Conservation (phyloP, 108 stramenopile species). For the Nannochloropsis gaditana region DNA sequence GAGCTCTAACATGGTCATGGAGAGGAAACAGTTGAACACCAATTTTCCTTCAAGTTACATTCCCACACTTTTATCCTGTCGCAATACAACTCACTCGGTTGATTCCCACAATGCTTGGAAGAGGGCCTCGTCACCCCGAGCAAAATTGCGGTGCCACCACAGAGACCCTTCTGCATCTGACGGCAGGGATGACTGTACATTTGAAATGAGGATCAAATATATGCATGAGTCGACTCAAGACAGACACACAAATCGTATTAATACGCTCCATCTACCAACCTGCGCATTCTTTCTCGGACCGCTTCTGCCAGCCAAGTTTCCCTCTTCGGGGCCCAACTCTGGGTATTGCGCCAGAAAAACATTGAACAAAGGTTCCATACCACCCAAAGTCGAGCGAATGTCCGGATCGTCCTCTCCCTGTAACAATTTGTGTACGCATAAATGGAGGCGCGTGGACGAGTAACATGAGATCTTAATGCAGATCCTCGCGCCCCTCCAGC, state of each 20-base stretch:
- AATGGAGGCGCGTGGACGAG: too few species aligned
- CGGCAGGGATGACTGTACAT: not conserved
- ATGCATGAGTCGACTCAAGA: not conserved
- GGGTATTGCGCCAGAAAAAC: not conserved
- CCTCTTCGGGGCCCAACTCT: not conserved
- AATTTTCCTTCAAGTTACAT: not conserved
- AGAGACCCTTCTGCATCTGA: not conserved
- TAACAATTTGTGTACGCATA: not conserved
- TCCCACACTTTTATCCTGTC: not conserved
- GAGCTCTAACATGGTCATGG: not conserved
- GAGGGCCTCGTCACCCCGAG: not conserved
- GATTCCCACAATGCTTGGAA: not conserved
- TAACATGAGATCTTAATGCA: not conserved
- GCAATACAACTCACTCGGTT: not conserved
- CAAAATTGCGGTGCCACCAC: constrained; percentile 17
- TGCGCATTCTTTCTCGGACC: not conserved
- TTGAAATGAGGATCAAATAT: not conserved
- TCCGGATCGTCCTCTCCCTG: not conserved
- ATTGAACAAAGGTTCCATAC: not conserved
- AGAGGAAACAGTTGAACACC: not conserved
- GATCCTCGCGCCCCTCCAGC: not conserved
- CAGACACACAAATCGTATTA: not conserved
- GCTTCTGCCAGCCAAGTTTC: not conserved
- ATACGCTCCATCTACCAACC: not conserved
- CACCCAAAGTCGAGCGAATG: constrained; percentile 4